These are phyloP conservation scores for Exsudoporus frostii DNA, from an alignment of 768 basidiomycete species.

Conservation along the genomic window DNA sequence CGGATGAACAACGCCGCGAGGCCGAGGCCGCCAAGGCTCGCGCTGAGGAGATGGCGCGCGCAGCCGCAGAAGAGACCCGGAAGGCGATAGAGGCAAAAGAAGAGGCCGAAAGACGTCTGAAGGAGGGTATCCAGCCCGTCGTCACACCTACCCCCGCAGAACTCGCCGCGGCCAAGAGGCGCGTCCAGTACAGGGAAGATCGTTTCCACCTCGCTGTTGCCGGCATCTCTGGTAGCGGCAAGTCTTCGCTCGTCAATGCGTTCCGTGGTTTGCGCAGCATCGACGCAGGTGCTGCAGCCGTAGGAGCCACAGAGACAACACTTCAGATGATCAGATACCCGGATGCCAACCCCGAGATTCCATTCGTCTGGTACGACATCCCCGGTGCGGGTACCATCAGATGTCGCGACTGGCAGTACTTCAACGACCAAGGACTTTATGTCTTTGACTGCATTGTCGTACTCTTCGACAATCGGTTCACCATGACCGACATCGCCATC, in stretches of 20 bases:
- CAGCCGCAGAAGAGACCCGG: conserved; percentile 14
- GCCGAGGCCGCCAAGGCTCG: conserved; percentile 5
- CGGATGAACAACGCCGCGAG: conserved; percentile 7
- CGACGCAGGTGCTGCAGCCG: conserved; percentile 13
- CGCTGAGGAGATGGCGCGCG: conserved; percentile 6
- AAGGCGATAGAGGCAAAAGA: conserved; percentile 4
- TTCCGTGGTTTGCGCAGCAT: conserved; percentile 32
- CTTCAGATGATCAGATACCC: conserved; percentile 20
- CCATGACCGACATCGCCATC: conserved; percentile 33
- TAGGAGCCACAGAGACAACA: conserved; percentile 20
- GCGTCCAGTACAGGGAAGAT: conserved; percentile 22
- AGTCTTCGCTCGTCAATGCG: conserved; percentile 37
- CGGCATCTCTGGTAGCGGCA: conserved; percentile 34
- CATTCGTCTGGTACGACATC: conserved; percentile 35
- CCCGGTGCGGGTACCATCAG: conserved; percentile 35
- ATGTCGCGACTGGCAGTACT: conserved; percentile 36
- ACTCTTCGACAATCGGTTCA: conserved; percentile 34
- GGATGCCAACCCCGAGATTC: conserved; percentile 17
- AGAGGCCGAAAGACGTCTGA: conserved; percentile 19
- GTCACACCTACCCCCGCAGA: conserved; percentile 23
- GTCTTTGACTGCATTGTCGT: conserved; percentile 36
- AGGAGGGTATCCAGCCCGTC: conserved; percentile 26
- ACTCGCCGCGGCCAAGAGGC: conserved; percentile 11
- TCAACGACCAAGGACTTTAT: conserved; percentile 35
- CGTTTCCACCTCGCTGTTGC: conserved; percentile 33